These are phyloP conservation scores for Claviceps humidiphila DNA, from an alignment of 2,329 filamentous ascomycete species.

Conservation along the genomic window DNA sequence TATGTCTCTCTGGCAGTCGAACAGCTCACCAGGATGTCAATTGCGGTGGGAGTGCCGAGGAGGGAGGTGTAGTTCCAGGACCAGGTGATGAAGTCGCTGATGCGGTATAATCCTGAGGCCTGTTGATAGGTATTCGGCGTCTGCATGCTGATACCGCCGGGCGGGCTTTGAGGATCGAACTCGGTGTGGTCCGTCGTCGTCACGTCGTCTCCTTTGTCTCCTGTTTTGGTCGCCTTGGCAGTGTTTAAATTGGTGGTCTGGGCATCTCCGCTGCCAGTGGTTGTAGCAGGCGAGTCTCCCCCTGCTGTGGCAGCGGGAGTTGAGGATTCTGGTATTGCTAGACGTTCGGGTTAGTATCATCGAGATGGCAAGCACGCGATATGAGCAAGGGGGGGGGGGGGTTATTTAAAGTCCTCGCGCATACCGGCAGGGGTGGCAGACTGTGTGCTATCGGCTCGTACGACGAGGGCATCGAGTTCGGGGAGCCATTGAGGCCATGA, in stretches of 20 bases:
- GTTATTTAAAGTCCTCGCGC: background rate
- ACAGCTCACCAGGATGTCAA: slow-evolving; percentile 47
- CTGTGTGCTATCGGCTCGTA: slow-evolving; percentile 28
- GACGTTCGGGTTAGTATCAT: background rate
- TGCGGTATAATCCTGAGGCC: slow-evolving; percentile 42
- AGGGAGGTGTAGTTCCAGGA: slow-evolving; percentile 55
- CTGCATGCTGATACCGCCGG: slow-evolving; percentile 39
- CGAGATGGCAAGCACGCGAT: background rate
- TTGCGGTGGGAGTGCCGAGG: slow-evolving; percentile 41
- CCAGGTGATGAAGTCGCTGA: slow-evolving; percentile 46
- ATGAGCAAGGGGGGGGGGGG: background rate
- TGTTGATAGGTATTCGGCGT: slow-evolving; percentile 32
- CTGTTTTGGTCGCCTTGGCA: slow-evolving; percentile 14
- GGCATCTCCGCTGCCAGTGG: slow-evolving; percentile 8
- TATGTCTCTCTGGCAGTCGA: slow-evolving; percentile 38
- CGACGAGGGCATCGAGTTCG: slow-evolving; percentile 37
- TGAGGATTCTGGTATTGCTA: slow-evolving; percentile 1
- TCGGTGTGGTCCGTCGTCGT: slow-evolving; percentile 22
- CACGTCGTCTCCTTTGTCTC: slow-evolving; percentile 12
- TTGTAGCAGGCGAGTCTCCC: background rate
- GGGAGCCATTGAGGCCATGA: slow-evolving; percentile 46
- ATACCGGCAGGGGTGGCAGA: slow-evolving; percentile 6
- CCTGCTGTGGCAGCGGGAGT: slow-evolving; percentile 7
- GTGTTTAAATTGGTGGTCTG: slow-evolving; percentile 30
- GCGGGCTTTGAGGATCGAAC: slow-evolving; percentile 32